A percentile compares a stretch with the other conserved stretches of the same genome.
Conservation (phyloP, 1,284 basidiomycete species). For the Psilocybe mexicana region DNA sequence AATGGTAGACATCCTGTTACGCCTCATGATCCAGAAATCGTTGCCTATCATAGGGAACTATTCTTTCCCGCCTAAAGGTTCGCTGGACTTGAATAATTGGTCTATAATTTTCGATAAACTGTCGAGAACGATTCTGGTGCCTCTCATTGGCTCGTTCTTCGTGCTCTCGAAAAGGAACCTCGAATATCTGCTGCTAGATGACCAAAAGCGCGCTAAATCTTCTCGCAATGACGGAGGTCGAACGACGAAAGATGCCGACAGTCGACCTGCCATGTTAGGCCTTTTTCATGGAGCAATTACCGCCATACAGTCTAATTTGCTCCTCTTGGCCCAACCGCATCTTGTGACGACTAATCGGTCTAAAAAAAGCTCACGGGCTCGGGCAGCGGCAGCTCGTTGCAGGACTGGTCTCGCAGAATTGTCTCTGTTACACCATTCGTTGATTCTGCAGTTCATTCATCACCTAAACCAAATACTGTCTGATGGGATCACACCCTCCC, state of each 20-base stretch:
- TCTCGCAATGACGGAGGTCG: background rate
- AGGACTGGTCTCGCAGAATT: conserved; percentile 7
- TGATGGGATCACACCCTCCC: background rate
- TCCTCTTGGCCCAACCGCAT: background rate
- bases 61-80: background rate
- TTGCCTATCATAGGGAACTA: conserved; percentile 7
- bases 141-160: conserved; percentile 9
- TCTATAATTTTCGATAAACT: conserved; percentile 4
- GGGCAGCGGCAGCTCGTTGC: background rate
- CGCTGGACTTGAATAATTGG: background rate
- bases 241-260: background rate
- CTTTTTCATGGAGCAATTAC: conserved; percentile 4
- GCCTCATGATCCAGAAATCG: conserved; percentile 13
- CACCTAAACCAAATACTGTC: conserved; percentile 14
- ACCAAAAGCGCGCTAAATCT: background rate
- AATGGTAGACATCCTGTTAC: conserved; percentile 8
- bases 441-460: conserved; percentile 19
- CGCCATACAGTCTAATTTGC: background rate
- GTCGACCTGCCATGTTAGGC: conserved; percentile 4
- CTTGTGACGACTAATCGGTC: background rate
- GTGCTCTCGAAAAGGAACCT: conserved; percentile 3
- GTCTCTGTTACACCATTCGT: conserved; percentile 12
- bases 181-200: background rate
- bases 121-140: conserved; percentile 4
- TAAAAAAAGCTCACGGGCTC: background rate